Evolutionary conservation across 306 rosid species (phyloP).

Genomic region (Castanopsis chinensis): DNA sequence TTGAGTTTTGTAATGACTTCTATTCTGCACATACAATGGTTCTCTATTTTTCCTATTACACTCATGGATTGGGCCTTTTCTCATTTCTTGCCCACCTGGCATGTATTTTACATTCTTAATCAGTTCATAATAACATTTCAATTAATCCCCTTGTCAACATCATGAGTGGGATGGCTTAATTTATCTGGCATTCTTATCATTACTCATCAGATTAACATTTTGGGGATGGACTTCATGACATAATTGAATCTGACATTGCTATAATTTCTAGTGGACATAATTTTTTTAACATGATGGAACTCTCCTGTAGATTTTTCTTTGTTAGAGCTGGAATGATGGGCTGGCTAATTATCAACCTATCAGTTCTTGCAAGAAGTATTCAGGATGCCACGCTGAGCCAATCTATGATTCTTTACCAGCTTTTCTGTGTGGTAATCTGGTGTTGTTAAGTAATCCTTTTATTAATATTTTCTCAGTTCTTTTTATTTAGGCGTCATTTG

Average conservation of each 20-base stretch:
- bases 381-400: conserved; percentile 55
- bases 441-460: conserved; percentile 20
- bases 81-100: not conserved
- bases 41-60: not conserved
- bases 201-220: not conserved
- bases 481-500: not conserved
- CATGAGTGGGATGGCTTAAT: not conserved
- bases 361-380: conserved; percentile 68
- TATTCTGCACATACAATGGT: not conserved
- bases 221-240: conserved; percentile 9
- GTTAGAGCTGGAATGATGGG: conserved; percentile 99
- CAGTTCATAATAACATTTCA: not conserved
- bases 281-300: not conserved
- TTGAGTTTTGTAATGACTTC: not conserved
- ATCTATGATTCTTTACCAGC: conserved; percentile 88
- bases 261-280: not conserved
- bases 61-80: not conserved
- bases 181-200: not conserved
- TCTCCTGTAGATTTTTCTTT: conserved; percentile 77
- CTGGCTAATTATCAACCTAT: conserved; percentile 85
- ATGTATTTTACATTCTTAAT: not conserved
- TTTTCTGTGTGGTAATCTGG: conserved; percentile 69
- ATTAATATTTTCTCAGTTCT: not conserved
- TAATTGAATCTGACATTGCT: conserved; percentile 20
- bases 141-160: not conserved